Conservation (phyloP, 2,329 filamentous ascomycete species). For the Fusarium pininemorale region DNA sequence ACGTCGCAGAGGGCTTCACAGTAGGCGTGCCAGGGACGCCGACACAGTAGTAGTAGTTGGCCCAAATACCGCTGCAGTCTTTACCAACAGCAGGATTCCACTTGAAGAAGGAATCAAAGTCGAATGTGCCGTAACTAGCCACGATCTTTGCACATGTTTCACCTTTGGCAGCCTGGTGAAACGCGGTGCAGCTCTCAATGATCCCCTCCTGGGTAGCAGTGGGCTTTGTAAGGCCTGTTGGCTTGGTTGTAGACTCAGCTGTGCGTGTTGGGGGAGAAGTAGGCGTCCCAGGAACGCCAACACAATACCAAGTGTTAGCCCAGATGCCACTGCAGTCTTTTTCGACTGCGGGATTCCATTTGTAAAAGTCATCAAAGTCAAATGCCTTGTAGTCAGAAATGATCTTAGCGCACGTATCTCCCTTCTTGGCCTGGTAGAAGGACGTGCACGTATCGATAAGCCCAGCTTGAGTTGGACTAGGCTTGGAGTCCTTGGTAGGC, state of each 20-base stretch:
- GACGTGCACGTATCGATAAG: conserved; percentile 5
- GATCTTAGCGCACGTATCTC: conserved; percentile 14
- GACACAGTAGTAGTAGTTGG: background rate
- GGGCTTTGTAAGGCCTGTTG: background rate
- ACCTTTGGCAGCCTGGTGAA: background rate
- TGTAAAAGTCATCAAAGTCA: conserved; percentile 7
- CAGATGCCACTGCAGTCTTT: background rate
- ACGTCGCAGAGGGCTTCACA: background rate
- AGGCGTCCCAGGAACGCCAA: background rate
- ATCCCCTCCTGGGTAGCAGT: background rate
- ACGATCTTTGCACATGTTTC: background rate
- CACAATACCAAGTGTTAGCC: conserved; percentile 6
- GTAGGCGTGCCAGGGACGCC: background rate
- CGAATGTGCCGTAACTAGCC: background rate
- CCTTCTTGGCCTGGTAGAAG: conserved; percentile 20
- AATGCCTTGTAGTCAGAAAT: background rate
- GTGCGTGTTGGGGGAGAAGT: no score
- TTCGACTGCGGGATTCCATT: background rate
- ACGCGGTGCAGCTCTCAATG: background rate
- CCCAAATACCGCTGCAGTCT: background rate
- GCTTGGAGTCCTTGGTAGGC: background rate
- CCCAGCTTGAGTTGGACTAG: background rate
- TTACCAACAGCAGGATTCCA: background rate
- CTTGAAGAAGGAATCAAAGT: background rate
- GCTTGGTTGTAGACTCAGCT: background rate